Base-by-base conservation (phyloP, 169 alveolate genomes). In the Ichthyophthirius multifiliis region DNA sequence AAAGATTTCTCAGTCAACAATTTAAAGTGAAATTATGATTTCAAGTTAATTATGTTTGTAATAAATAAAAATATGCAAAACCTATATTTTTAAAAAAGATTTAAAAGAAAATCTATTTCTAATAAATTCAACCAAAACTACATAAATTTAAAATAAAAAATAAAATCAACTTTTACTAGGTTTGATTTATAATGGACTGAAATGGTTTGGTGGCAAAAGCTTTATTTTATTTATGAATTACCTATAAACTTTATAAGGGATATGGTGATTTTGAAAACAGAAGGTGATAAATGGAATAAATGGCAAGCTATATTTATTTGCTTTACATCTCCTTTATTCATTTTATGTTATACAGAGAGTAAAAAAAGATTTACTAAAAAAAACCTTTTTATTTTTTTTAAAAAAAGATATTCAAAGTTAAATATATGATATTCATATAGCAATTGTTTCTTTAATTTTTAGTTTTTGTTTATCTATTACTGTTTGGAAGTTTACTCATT, bases 161-260 rank as follows among this genome's bases (percentile, higher is more conserved):
- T 67, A 5, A 67, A 37, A 67, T 7, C 27, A 4, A 67, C 32
- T 37, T 37, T 67, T 47, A 13, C 41, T 3, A 67, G 41, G 7
- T 35, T 41, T 9, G 46, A 67, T 34, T 34, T 39, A 12, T 10
- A 67, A 30, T 74, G 81, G 81, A 6, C 16, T 2, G 34, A 74
- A 10, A 32, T 44, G 45, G 63, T 27, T 4, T 74, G 55, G 32
- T 16, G 65, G 45, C 20, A 45, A 32, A 74, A 74, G 74, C 18
- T 63, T 3, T 12, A 23, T 13, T 64, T 46, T 45, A 9, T 84
- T 6, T 16, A 83, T 16, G 78, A 75, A 20, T 65, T 80, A 18
- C 95, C 95, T n/a, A 45, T 88, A 3, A 74, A 75, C 64, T 30
- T 90, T n/a, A 27, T 85, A 1, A 73, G 92, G 64, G 73, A 86